These are phyloP conservation scores for Phaffomyces opuntiae DNA, from an alignment of 805 yeast species.

Conservation along the genomic window DNA sequence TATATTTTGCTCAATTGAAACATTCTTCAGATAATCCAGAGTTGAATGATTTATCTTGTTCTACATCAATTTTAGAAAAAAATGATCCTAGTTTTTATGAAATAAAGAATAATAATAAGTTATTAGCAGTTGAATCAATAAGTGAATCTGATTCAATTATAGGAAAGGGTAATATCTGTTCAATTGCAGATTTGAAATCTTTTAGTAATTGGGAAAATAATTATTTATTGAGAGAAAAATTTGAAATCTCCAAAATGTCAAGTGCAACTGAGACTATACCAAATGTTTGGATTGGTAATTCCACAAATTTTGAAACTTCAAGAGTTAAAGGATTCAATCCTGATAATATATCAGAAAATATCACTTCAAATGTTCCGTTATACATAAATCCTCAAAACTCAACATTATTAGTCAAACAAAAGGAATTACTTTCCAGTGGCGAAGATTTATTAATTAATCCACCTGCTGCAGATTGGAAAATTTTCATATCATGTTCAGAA, in stretches of 20 bases:
- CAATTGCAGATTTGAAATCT: conserved; percentile 33
- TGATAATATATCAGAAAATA: conserved; percentile 1
- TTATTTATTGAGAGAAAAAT: conserved; percentile 62
- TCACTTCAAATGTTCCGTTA: conserved; percentile 23
- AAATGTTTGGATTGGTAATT: conserved; percentile 77
- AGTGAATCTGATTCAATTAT: conserved; percentile 10
- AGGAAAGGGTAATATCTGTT: conserved; percentile 19
- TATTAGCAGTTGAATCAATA: conserved; percentile 23
- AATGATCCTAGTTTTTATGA: conserved; percentile 11
- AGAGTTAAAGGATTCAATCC: conserved; percentile 15
- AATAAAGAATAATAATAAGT: conserved; percentile 5
- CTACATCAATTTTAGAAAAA: conserved; percentile 17
- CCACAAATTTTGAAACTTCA: conserved; percentile 54
- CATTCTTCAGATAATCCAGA: conserved; percentile 23
- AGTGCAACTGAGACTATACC: conserved; percentile 54
- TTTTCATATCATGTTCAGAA: conserved; percentile 53
- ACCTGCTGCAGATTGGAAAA: conserved; percentile 48
- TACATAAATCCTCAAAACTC: conserved; percentile 49
- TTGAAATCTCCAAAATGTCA: conserved; percentile 82
- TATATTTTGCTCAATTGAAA: conserved; percentile 37
- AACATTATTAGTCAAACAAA: conserved; percentile 33
- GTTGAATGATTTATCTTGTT: conserved; percentile 16
- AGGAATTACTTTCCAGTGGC: conserved; percentile 21
- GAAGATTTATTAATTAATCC: conserved; percentile 32
- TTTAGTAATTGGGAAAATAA: conserved; percentile 63